Evolutionary conservation across 75 land plant species (phyloP), one percentile per base, ranked within the genome.

Genomic region (Selaginella moellendorffii): DNA sequence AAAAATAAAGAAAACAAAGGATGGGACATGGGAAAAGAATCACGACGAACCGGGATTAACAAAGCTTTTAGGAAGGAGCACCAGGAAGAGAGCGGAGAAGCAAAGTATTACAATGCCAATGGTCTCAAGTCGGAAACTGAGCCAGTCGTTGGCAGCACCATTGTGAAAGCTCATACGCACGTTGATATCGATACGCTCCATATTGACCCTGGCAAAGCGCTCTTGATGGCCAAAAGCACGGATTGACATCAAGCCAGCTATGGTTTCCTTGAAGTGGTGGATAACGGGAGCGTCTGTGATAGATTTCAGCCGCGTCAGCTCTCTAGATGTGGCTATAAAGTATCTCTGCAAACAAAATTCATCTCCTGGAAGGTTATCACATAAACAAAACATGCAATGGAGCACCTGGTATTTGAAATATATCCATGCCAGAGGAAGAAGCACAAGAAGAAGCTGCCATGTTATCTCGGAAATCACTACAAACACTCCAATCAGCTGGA

Each of bases 401-500:
- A 5, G 21, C 24, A 56, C 59, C 19, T 56, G 59, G n/a, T 56
- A 56, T 21, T 8, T 2, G 24, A 56, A 8, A 25, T 56, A 56
- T 9, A 56, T 56, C 8, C 8, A 8, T 19, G 59, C 24, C 8
- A 56, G 24, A 25, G 59, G 59, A 21, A 56, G 25, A 2, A 56
- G 5, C 5, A 56, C 24, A 2, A 56, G n/a, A 25, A 56, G 8
- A 56, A 56, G 59, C n/a, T 56, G 59, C 59, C 59, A 56, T 8
- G 59, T 56, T 19, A 56, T 56, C 2, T 19, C 24, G 17, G 59
- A 56, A 21, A 21, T 56, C 5, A 56, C 59, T 8, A 56, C 9
- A 56, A 56, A 19, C 5, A 56, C 59, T 56, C 59, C 59, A 56
- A 56, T 56, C 8, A 56, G 59, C 59, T 56, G 59, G n/a, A 56